Evolutionary conservation across 345 rosid genomes (phyloP), one percentile per base, ranked within the genome.

Genomic region (Cardamine resedifolia): DNA sequence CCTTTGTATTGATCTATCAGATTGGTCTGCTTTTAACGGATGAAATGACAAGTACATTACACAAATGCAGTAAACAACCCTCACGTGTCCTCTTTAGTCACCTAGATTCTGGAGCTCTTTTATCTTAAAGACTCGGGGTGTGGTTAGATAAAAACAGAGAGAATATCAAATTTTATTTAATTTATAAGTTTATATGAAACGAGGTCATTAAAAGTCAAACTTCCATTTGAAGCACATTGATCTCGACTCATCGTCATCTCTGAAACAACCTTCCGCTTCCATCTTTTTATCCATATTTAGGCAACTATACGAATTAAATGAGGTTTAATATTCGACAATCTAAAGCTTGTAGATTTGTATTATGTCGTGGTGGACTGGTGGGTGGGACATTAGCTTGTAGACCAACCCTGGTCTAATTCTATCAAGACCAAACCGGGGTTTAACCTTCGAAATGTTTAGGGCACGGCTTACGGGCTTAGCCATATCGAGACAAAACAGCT

Each of bases 171-270:
- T 4, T 7, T 26, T 16, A 15, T 58, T 57, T 47, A 0, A 18
- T 66, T 48, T 16, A 9, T 34, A 41, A 5, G n/a, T 41, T 41
- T 41, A 24, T 48, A 12, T 58, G 11, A 58, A 19, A 15, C 28
- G 14, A 30, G 24, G 24, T 44, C 20, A 60, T 53, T 53, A 62
- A 69, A 76, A 63, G 70, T 76, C 79, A 76, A 76, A 76, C 31
- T 76, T 69, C 75, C 79, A 69, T 69, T 24, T 52, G 24, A 76
- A 69, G 75, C 38, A 19, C 75, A n/a, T 0, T 76, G 79, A 69
- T 56, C 34, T 62, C 47, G 79, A 76, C 79, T 62, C 59, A 43
- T 75, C 74, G 15, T 45, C 58, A 4, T 47, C 58, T 68, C 74
- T 75, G 79, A 68, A 75, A 61, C 74, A 12, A 33, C 79, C 69